phyloP scores from a whole-genome alignment of 805 yeast genomes.

The Candida easanensis region DNA sequence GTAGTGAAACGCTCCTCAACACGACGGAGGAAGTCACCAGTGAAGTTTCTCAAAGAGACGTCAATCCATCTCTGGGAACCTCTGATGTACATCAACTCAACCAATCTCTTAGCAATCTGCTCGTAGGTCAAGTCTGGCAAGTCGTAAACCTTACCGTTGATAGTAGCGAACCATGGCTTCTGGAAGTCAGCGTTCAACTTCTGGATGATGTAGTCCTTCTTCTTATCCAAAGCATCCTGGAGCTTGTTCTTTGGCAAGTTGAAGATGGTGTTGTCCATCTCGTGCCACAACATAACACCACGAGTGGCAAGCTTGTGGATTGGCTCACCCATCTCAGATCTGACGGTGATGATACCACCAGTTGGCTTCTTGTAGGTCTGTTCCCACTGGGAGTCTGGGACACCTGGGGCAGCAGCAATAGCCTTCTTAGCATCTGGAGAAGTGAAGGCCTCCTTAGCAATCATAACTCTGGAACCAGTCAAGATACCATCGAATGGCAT shows the following conservation, averaged over 20 bases:
- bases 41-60: slow-evolving; percentile 75
- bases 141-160: slow-evolving; percentile 75
- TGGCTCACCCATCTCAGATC: slow-evolving; percentile 99
- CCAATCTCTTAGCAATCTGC: slow-evolving; percentile 82
- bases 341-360: slow-evolving; percentile 95
- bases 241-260: slow-evolving; percentile 85
- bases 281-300: slow-evolving; percentile 97
- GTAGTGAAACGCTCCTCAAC: slow-evolving; percentile 92
- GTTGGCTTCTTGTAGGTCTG: slow-evolving; percentile 89
- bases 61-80: slow-evolving; percentile 87
- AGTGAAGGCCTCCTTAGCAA: slow-evolving; percentile 93
- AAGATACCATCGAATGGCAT: slow-evolving; percentile 99
- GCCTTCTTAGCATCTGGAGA: slow-evolving; percentile 92
- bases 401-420: slow-evolving; percentile 89
- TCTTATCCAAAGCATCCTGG: slow-evolving; percentile 73
- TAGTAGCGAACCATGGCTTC: slow-evolving; percentile 94
- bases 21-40: slow-evolving; percentile 86
- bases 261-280: slow-evolving; percentile 92
- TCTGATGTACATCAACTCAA: slow-evolving; percentile 84
- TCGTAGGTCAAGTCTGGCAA: slow-evolving; percentile 93
- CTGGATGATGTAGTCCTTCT: slow-evolving; percentile 81
- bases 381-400: slow-evolving; percentile 87
- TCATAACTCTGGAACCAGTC: slow-evolving; percentile 96
- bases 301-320: slow-evolving; percentile 98
- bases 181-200: slow-evolving; percentile 92